Evolutionary conservation across 495 filamentous ascomycete genomes (phyloP), one percentile per base, ranked within the genome.

Genomic region (Penicillium coffeae): DNA sequence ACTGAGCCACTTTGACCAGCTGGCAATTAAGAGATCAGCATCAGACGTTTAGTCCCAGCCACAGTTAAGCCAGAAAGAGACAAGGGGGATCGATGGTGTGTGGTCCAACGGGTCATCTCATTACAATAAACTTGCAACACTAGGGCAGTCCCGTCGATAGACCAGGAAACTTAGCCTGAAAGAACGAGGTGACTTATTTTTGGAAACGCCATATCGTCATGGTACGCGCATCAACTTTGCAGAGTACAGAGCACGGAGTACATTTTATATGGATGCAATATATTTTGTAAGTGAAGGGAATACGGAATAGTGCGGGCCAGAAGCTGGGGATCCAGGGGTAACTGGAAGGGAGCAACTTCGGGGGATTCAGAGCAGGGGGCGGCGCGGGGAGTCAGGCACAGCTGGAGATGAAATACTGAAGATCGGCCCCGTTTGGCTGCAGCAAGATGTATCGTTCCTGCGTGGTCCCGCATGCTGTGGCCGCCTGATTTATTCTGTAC

Each of bases 101-200:
- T 59, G 46, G 41, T 35, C 51, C 44, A 48, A 10, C 35, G 35
- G 25, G 33, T 27, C 13, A 25, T 35, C 19, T 30, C 25, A 15
- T 21, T 51, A 55, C 59, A 57, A 55, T 63, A 55, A 63, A 58
- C 50, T 45, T 63, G 57, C 48, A 49, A 63, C 57, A 53, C 54
- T 58, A 60, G 57, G 42, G 21, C 38, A 33, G 45, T 36, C 25
- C 42, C 51, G 51, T 7, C 8, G n/a, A 15, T 21, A 15, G 39
- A 57, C 52, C 42, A 43, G 18, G 13, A 21, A 35, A 30, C 25
- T 30, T 30, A 10, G 25, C 4, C 12, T 19, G 16, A 2, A 46
- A 13, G 34, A 19, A 32, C 20, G 18, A 21, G 18, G 27, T 16
- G 4, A 44, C 18, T 21, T 8, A 6, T 15, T 6, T 8, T 38